Base-by-base conservation (phyloP, 331 rosid genomes). In the Saraca asoca region DNA sequence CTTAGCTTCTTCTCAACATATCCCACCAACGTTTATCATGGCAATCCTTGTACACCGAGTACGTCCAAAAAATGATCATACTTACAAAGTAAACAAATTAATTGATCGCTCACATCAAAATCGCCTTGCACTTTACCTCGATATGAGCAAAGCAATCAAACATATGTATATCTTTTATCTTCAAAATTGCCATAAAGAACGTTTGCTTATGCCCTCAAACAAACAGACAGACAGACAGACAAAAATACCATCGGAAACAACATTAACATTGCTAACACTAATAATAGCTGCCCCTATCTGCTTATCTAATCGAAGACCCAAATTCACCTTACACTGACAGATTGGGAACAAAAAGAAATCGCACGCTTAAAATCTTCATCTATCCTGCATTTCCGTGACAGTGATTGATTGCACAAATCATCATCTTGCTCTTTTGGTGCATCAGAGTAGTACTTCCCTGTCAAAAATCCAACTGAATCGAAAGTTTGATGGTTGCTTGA, bases 381-480 rank as follows among this genome's bases (percentile, higher is more conserved):
- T 43, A 58, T 60, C 50, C 72, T 73, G 52, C 65, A 76, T 58
- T 31, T 39, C 31, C 37, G 44, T 29, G 62, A 56, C 37, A 50
- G 34, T 44, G 48, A 43, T 37, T 57, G 51, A 60, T 18, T 51
- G 57, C 51, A 63, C 68, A 41, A 51, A 55, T 24, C n/a, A 24
- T 24, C 45, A 53, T 5, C 11, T 16, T 45, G 51, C 59, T 68
- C 42, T 68, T 49, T 62, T 38, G 7, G 14, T 49, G 41, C 55
- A 64, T 85, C 70, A 88, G 70, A 88, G 84, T 45, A 50, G 84
- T 63, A 85, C 90, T 73, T 83, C 72, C 82, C 92, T 88, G 50
- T 81, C 88, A 74, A 70, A 79, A 38, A 88, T 78, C 95, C 95
- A 88, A 59, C 92, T 88, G 78, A 88, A 85, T 6, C 39, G 73